These are phyloP conservation scores for Fusarium sambucinum DNA, from an alignment of 2,329 filamentous ascomycete species.

Conservation along the genomic window DNA sequence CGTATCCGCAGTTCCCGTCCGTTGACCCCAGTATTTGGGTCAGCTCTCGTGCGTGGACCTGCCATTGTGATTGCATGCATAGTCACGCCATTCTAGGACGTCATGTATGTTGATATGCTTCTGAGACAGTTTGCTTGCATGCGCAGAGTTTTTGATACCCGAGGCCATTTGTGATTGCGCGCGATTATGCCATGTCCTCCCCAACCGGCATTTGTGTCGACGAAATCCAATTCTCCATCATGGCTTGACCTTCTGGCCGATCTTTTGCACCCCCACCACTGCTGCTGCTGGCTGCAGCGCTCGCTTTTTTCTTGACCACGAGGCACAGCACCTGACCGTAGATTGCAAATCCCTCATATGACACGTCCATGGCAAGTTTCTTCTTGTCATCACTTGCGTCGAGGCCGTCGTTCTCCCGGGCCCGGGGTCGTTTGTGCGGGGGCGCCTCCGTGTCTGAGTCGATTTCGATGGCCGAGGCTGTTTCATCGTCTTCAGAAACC, in stretches of 20 bases:
- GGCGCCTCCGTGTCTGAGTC: conserved; percentile 57
- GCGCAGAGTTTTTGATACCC: background rate
- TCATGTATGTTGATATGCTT: conserved; percentile 27
- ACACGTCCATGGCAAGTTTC: conserved; percentile 86
- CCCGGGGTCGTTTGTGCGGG: conserved; percentile 61
- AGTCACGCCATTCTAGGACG: conserved; percentile 31
- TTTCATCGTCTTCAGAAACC: conserved; percentile 52
- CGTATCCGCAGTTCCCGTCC: conserved; percentile 43
- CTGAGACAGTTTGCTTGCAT: conserved; percentile 21
- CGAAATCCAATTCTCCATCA: conserved; percentile 87
- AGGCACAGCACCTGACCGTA: conserved; percentile 93
- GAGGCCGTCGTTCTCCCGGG: conserved; percentile 47
- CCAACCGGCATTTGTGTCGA: conserved; percentile 76
- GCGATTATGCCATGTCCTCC: conserved; percentile 50
- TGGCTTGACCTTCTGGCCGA: conserved; percentile 67
- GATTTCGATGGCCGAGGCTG: conserved; percentile 53
- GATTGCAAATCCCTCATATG: conserved; percentile 95
- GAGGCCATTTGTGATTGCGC: background rate
- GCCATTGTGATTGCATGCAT: conserved; percentile 13
- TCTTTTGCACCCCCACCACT: conserved; percentile 40
- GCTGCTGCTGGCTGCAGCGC: conserved; percentile 50
- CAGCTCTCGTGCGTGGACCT: conserved; percentile 24
- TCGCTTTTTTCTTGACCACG: conserved; percentile 78
- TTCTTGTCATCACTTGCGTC: conserved; percentile 80
- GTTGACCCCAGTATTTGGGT: conserved; percentile 26